Evolutionary conservation across 176 grass and related monocot species (phyloP).

Genomic region (Secale cereale): DNA sequence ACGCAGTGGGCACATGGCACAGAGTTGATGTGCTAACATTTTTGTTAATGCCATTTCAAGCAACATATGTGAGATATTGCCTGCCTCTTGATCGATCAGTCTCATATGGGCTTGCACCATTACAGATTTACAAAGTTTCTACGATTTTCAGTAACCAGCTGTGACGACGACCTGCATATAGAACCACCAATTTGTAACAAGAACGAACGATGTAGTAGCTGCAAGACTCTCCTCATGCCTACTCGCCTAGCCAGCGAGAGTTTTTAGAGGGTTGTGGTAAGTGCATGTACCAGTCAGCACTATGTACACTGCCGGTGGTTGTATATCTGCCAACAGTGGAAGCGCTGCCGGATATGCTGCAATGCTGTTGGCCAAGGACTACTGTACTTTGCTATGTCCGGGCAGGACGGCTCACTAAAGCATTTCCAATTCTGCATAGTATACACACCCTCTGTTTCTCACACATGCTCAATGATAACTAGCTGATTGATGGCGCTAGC

Average conservation of each 20-base stretch:
- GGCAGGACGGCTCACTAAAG: background rate
- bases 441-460: background rate
- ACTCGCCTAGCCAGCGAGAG: background rate
- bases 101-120: background rate
- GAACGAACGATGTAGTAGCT: background rate
- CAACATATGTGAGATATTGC: background rate
- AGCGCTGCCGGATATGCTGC: conserved; percentile 37
- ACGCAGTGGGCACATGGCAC: background rate
- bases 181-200: background rate
- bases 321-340: background rate
- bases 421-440: background rate
- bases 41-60: background rate
- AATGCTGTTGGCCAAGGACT: conserved; percentile 18
- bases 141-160: background rate
- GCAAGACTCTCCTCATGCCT: background rate
- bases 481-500: conserved; percentile 12
- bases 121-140: background rate
- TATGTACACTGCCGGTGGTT: background rate
- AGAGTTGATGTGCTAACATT: background rate
- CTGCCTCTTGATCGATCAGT: background rate
- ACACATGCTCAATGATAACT: background rate
- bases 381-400: conserved; percentile 3
- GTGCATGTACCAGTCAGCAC: background rate
- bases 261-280: background rate
- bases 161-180: too few species aligned